phyloP scores from a whole-genome alignment of 2,329 filamentous ascomycete genomes.

The Fusarium avenaceum region DNA sequence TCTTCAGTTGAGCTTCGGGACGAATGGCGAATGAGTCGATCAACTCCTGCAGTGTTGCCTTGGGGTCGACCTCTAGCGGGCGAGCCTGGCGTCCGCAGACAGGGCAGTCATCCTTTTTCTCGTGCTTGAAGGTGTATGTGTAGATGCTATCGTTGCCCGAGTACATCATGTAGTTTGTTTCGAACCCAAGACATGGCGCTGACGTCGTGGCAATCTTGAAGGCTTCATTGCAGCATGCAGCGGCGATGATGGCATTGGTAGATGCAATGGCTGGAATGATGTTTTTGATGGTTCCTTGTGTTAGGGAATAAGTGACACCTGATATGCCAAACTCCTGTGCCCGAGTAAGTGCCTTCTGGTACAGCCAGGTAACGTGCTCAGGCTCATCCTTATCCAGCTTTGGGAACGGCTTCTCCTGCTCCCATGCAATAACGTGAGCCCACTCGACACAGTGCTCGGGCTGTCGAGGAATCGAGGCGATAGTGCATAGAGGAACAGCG shows the following conservation, averaged over 20 bases:
- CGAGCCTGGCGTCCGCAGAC: slow-evolving; percentile 90
- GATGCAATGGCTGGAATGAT: slow-evolving; percentile 99
- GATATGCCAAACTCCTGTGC: slow-evolving; percentile 90
- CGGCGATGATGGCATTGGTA: slow-evolving; percentile 96
- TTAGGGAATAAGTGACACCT: slow-evolving; percentile 94
- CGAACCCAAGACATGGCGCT: slow-evolving; percentile 82
- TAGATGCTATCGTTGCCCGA: slow-evolving; percentile 96
- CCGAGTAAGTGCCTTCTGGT: slow-evolving; percentile 83
- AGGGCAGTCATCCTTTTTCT: slow-evolving; percentile 94
- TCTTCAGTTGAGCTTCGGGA: slow-evolving; percentile 93
- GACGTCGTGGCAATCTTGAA: slow-evolving; percentile 90
- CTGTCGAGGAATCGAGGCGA: slow-evolving; percentile 95
- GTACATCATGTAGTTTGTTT: slow-evolving; percentile 99
- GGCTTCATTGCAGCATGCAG: slow-evolving; percentile 95
- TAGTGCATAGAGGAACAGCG: slow-evolving; percentile 95
- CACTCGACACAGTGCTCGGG: slow-evolving; percentile 99
- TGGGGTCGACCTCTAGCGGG: slow-evolving; percentile 77
- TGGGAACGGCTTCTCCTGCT: slow-evolving; percentile 84
- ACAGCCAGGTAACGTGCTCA: slow-evolving; percentile 98
- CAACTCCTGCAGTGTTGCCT: slow-evolving; percentile 83
- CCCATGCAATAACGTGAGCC: slow-evolving; percentile 99
- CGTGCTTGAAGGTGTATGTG: slow-evolving; percentile 96
- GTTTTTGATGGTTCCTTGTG: slow-evolving; percentile 98
- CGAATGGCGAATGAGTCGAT: slow-evolving; percentile 85
- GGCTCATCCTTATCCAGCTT: slow-evolving; percentile 95